Percentiles rank a stretch among this genome's conserved stretches.
Evolutionary conservation across 768 basidiomycete genomes (phyloP).

Genomic region (Serendipita sp.): DNA sequence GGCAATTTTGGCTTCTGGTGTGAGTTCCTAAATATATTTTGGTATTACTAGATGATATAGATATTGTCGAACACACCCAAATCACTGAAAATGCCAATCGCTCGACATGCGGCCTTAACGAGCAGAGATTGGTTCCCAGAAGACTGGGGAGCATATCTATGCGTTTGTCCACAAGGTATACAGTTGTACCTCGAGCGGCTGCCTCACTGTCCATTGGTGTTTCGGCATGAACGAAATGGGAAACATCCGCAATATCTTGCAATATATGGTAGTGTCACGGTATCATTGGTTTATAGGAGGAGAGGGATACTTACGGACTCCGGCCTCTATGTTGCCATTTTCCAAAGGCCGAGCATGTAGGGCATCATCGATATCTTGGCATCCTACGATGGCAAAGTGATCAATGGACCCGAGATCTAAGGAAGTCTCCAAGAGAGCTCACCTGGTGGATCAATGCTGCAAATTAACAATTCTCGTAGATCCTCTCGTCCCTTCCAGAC

Average conservation of each 20-base stretch:
- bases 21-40: slow-evolving; percentile 54
- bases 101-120: slow-evolving; percentile 81
- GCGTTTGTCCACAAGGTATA: slow-evolving; percentile 95
- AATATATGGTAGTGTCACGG: not conserved
- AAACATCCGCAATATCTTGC: slow-evolving; percentile 94
- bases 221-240: slow-evolving; percentile 83
- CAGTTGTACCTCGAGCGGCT: slow-evolving; percentile 88
- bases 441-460: slow-evolving; percentile 97
- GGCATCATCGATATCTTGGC: slow-evolving; percentile 97
- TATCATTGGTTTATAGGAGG: not conserved
- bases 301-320: slow-evolving; percentile 65
- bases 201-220: slow-evolving; percentile 96
- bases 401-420: slow-evolving; percentile 7
- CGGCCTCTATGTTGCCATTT: slow-evolving; percentile 91
- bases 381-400: slow-evolving; percentile 32
- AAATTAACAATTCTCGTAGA: slow-evolving; percentile 67
- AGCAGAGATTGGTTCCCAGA: slow-evolving; percentile 91
- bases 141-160: slow-evolving; percentile 95
- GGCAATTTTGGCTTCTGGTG: slow-evolving; percentile 74
- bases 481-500: slow-evolving; percentile 81
- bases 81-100: slow-evolving; percentile 88
- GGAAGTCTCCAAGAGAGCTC: slow-evolving; percentile 10
- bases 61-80: slow-evolving; percentile 46
- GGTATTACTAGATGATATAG: not conserved
- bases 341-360: slow-evolving; percentile 75